Base-by-base conservation (phyloP, 352 stramenopile species). In the Globisporangium recalcitrans region DNA sequence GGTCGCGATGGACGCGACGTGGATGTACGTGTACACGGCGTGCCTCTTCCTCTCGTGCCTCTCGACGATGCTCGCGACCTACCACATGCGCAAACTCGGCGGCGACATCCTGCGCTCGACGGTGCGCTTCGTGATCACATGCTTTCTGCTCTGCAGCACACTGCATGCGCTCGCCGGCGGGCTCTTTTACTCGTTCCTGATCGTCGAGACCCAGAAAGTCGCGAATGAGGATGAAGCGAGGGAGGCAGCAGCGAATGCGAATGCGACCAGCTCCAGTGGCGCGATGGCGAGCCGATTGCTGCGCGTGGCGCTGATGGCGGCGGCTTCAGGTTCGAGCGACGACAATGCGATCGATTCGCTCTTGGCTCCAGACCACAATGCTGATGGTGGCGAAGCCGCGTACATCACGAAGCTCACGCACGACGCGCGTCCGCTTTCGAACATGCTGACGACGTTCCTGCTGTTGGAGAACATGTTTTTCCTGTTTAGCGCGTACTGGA, bases 41-140 rank as follows among this genome's bases (percentile, higher is more conserved):
- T 68, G 66, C 32, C 70, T 88, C 40, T 85, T 81, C 54, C 65
- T 88, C 44, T 87, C 77, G 52, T 88, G 75, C 58, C 48, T 71
- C 54, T 68, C 77, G 60, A 82, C 73, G 36, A 66, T 84, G 68
- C 31, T 88, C 40, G 79, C 79, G 9, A 75, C 62, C 46, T 85
- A 84, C 67, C 75, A 87, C 67, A 83, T 89, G 71, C 80, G 77
- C 59, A 72, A 76, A 54, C 65, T 89, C 42, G 75, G 77, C 62
- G 80, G 80, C 21, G 80, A 89, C 73, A 62, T 87, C 24, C 71
- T 87, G 21, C 80, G 80, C 52, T 89, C 80, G n/a, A 85, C 78
- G 24, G 80, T 89, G 56, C 80, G 80, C 55, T 89, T 89, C 61
- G 80, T 89, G 40, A 86, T 85, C 52, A 71, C 67, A 46, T 78